phyloP scores from a whole-genome alignment of 345 rosid genomes.

The Citropsis articulata region DNA sequence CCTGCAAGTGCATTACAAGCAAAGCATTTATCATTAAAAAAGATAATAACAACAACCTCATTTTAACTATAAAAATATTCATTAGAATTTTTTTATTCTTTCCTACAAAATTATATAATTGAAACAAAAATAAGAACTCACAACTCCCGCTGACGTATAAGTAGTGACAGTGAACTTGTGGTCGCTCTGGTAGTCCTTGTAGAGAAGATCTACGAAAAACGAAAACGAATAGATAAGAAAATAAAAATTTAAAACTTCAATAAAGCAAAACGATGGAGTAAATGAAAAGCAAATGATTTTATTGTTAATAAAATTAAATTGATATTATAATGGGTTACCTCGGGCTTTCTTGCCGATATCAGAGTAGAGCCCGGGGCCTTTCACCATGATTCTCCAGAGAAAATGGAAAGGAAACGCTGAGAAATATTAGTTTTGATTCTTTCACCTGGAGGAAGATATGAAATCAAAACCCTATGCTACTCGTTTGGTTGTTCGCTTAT shows the following conservation, averaged over 20 bases:
- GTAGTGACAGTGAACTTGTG: constrained; percentile 90
- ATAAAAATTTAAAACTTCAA: not conserved
- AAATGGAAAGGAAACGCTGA: constrained; percentile 7
- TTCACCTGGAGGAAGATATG: not conserved
- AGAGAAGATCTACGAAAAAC: constrained; percentile 66
- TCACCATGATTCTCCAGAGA: constrained; percentile 56
- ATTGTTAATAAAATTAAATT: not conserved
- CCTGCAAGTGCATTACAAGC: constrained; percentile 34
- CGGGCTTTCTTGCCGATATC: constrained; percentile 95
- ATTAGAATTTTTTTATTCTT: not conserved
- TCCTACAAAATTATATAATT: not conserved
- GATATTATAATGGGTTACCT: constrained; percentile 35
- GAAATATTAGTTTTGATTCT: not conserved
- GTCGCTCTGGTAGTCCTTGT: constrained; percentile 85
- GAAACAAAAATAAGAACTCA: constrained; percentile 34
- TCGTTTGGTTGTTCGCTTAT: not conserved
- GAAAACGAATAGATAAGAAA: not conserved
- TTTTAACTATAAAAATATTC: not conserved
- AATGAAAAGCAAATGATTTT: not conserved
- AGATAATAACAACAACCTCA: not conserved
- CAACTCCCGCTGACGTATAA: constrained; percentile 67
- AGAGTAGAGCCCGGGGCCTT: constrained; percentile 92
- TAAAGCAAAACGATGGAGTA: not conserved
- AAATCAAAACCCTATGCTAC: constrained; percentile 12
- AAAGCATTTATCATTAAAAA: not conserved